Evolutionary conservation across 2,329 filamentous ascomycete genomes (phyloP), one percentile per base, ranked within the genome.

Genomic region (Penicillium concentricum): DNA sequence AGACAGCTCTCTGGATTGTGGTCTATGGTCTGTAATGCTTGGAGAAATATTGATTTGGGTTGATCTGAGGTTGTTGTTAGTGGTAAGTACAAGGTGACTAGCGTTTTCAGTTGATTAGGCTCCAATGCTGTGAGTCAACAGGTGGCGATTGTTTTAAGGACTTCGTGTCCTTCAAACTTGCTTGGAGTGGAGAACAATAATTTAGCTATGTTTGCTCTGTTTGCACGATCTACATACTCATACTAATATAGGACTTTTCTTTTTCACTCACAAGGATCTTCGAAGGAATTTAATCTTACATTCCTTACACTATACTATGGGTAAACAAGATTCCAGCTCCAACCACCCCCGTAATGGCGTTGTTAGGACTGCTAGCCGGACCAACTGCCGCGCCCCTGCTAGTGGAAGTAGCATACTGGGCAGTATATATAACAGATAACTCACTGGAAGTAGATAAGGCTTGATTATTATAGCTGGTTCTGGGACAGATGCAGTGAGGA

Each of bases 41-140:
- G 32, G 22, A 16, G 35, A 2, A 26, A 6, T 39, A 30, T 46
- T 45, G 2, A 7, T n/a, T n/a, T 22, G 38, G 18, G 37, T 37
- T 20, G 32, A 9, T 34, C 12, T 12, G 18, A 16, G 9, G n/a
- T 22, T 10, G 9, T 34, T 7, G 18, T 30, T 26, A 38, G 32
- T 45, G n/a, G 15, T 13, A 20, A 30, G 46, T 8, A 15, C 4
- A 15, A 42, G 8, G 7, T 20, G 15, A 26, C 22, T 16, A n/a
- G 41, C 20, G 15, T 37, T 34, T 28, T 28, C 10, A 9, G 6
- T 10, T 41, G 12, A 32, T 30, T 51, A 52, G 35, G n/a, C 41
- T 28, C n/a, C 48, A 42, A 35, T n/a, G n/a, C 18, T 45, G 2
- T 52, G 48, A 55, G 46, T 56, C 48, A 56, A 56, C 3, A 28